Base-by-base conservation (phyloP, 441 rosid species). In the Gossypium davidsonii region DNA sequence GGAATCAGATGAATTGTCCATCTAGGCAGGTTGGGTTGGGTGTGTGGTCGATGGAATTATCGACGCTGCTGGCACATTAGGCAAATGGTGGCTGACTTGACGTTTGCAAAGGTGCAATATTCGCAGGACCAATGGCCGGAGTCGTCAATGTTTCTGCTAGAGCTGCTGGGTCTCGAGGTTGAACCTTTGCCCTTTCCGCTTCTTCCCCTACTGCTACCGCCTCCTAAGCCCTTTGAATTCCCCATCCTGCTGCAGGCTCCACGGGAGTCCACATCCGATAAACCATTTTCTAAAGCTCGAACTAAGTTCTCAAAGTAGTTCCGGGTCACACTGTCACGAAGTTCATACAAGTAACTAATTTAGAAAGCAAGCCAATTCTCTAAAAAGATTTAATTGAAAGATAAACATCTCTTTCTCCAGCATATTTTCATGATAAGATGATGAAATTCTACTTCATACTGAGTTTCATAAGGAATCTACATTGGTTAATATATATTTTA, bases 111-210 rank as follows among this genome's bases (percentile, higher is more conserved):
- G 25, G 98, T 95, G 83, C 99, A 95, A 65, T 82, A 80, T 61
- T 93, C 97, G 59, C 99, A 96, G n/a, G 97, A 82, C 97, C 98
- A 96, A 53, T 85, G 97, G 73, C 85, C 71, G 6, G 90, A 56
- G 28, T 86, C 94, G 14, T 85, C 85, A 5, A 71, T 67, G 46
- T 60, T 85, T 82, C 74, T 79, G 71, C 75, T 79, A 11, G 84
- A 78, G 76, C 89, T 87, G 62, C 92, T 82, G 14, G 90, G 85
- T 82, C 77, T 85, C 28, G 95, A 92, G 52, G 85, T 82, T 0
- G 92, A 86, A 73, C 89, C 91, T 74, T 90, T 92, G 12, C 82
- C 76, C 77, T 81, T 88, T 46, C 92, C 93, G 61, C 86, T 74
- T 79, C 82, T 82, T 9, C 90, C 89, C 79, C 75, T 83, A 75